phyloP scores from a whole-genome alignment of 495 filamentous ascomycete genomes.

The Penicillium herquei region DNA sequence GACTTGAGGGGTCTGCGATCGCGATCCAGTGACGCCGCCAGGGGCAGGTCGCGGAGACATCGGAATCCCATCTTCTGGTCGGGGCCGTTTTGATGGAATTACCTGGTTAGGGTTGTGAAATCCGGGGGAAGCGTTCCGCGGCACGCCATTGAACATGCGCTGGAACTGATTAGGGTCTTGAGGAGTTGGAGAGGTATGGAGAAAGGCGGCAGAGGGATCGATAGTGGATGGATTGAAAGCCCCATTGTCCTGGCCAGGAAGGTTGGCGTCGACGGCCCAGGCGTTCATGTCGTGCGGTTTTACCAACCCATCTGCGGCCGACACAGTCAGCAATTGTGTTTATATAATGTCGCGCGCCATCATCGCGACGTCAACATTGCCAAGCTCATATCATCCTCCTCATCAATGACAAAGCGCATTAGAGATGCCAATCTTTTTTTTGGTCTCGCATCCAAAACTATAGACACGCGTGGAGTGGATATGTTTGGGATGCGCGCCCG shows the following conservation, averaged over 20 bases:
- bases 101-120: constrained; percentile 75
- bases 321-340: constrained; percentile 20
- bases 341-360: constrained; percentile 10
- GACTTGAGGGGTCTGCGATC: constrained; percentile 86
- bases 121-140: constrained; percentile 76
- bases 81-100: constrained; percentile 82
- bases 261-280: constrained; percentile 75
- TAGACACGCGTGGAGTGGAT: constrained; percentile 36
- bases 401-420: constrained; percentile 2
- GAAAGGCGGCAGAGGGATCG: constrained; percentile 55
- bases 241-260: constrained; percentile 74
- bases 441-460: not conserved
- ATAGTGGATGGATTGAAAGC: constrained; percentile 61
- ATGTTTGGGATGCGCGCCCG: constrained; percentile 26
- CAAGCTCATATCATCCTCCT: constrained; percentile 4
- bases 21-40: constrained; percentile 72
- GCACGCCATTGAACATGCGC: constrained; percentile 80
- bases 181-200: constrained; percentile 50
- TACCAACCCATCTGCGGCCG: constrained; percentile 56
- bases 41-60: constrained; percentile 79
- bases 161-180: constrained; percentile 60
- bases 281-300: constrained; percentile 69
- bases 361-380: constrained; percentile 4
- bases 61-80: constrained; percentile 80
- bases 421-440: not conserved